Base-by-base conservation (phyloP, 2,329 filamentous ascomycete species). In the Epichloe bromicola region DNA sequence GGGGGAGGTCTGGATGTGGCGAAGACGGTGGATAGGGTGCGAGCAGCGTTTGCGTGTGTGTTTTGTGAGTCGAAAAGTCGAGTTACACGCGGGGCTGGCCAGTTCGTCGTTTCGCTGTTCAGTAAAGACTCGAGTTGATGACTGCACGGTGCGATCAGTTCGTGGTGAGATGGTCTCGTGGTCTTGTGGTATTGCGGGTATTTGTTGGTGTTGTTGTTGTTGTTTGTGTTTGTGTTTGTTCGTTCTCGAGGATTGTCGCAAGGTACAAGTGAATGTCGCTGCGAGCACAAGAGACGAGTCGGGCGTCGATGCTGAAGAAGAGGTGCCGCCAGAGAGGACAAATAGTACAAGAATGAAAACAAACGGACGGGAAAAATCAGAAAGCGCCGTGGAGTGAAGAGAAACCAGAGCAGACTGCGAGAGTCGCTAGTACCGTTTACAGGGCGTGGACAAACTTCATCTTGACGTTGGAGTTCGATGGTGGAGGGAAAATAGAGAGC, bases 381-480 rank as follows among this genome's bases (percentile, higher is more conserved):
- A 57, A 56, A 54, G 63, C 59, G 65, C 61, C 63, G 65, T 65
- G 60, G 66, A 69, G 65, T 63, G 63, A 67, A 64, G 61, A 65
- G 62, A 61, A 53, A 61, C 66, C 65, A 61, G 61, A 76, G 74
- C 74, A 75, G 74, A 78, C 74, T 76, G 71, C 70, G 60, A 67
- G 67, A 75, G 74, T 74, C 73, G 74, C 71, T 71, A 70, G 68
- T 59, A 63, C 66, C 65, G 64, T 59, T 71, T 72, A 78, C 65
- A 76, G 68, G 68, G 67, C 67, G 63, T 61, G 72, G 65, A 70
- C 72, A 71, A 75, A 75, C 65, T 66, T 67, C 74, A 79, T 78
- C 65, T 70, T 70, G 70, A 67, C 66, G 61, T 64, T 71, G 63
- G 59, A 68, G 72, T 73, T 76, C 71, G 73, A 72, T 72, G 60